Percentiles rank a stretch among this genome's conserved stretches.
Evolutionary conservation across 345 rosid genomes (phyloP).

Genomic region (Murraya koenigii): DNA sequence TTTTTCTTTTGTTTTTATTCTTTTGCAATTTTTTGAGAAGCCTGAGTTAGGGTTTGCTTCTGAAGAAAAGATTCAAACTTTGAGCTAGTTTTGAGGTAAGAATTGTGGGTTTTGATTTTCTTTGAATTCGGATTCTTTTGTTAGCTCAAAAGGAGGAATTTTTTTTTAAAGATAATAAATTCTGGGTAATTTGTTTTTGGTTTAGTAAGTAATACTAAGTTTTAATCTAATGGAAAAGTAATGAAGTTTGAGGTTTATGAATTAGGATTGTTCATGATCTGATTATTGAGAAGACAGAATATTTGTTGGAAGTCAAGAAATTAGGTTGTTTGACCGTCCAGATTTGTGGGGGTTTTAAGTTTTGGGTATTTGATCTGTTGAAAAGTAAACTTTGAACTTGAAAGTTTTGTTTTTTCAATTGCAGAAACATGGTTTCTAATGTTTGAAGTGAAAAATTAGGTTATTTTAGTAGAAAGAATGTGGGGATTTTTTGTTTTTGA

Average conservation of each 20-base stretch:
- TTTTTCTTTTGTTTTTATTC: background rate
- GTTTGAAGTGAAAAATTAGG: background rate
- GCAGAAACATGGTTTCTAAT: background rate
- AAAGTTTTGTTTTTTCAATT: background rate
- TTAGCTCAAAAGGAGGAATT: background rate
- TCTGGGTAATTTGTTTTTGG: background rate
- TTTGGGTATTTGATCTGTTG: background rate
- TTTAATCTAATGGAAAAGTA: background rate
- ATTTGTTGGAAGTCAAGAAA: background rate
- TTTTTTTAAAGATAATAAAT: background rate
- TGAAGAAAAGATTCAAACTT: slow-evolving; percentile 4
- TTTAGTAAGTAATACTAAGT: background rate
- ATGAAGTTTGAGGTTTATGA: background rate
- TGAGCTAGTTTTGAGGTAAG: slow-evolving; percentile 20
- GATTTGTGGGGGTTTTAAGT: slow-evolving; percentile 9
- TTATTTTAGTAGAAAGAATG: background rate
- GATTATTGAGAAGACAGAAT: background rate
- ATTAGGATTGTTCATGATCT: background rate
- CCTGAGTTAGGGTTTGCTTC: slow-evolving; percentile 6
- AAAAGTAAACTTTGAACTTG: background rate
- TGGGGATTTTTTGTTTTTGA: background rate
- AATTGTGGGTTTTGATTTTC: background rate
- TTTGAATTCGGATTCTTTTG: background rate
- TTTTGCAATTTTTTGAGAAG: background rate
- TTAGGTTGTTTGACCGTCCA: background rate